These are phyloP conservation scores for Blastobotrys arbuscula DNA, from an alignment of 1,139 yeast genomes.

Conservation along the genomic window DNA sequence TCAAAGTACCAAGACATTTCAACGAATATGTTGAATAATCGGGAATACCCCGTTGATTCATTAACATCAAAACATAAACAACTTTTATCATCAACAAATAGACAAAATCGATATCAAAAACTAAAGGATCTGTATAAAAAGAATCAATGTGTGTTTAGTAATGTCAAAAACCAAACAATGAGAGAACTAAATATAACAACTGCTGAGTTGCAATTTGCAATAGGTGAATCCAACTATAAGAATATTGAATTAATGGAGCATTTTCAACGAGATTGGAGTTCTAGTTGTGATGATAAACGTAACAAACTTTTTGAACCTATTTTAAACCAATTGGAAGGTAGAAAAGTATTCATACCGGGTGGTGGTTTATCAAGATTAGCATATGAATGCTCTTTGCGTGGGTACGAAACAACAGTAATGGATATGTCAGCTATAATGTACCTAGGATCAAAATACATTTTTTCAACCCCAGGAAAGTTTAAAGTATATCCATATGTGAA, in stretches of 20 bases:
- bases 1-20: slow-evolving; percentile 42
- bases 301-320: slow-evolving; percentile 51
- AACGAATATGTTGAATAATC: slow-evolving; percentile 42
- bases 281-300: slow-evolving; percentile 43
- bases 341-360: slow-evolving; percentile 62
- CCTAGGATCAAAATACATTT: slow-evolving; percentile 32
- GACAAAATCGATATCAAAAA: slow-evolving; percentile 45
- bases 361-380: slow-evolving; percentile 73
- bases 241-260: slow-evolving; percentile 73
- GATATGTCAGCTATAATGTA: slow-evolving; percentile 75
- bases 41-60: slow-evolving; percentile 42
- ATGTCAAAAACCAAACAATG: slow-evolving; percentile 42
- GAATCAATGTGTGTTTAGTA: slow-evolving; percentile 45
- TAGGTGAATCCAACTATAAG: slow-evolving; percentile 38
- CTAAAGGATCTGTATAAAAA: slow-evolving; percentile 42
- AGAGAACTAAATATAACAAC: slow-evolving; percentile 32
- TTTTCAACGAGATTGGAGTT: slow-evolving; percentile 68
- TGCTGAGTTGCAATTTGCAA: slow-evolving; percentile 36
- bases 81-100: slow-evolving; percentile 50
- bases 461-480: not conserved
- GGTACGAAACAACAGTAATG: slow-evolving; percentile 54
- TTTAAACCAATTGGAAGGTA: slow-evolving; percentile 30
- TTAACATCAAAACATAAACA: slow-evolving; percentile 54
- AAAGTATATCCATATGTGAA: slow-evolving; percentile 57
- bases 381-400: slow-evolving; percentile 48